Evolutionary conservation across 2,329 filamentous ascomycete species (phyloP).

Genomic region (Parastagonospora avenae): DNA sequence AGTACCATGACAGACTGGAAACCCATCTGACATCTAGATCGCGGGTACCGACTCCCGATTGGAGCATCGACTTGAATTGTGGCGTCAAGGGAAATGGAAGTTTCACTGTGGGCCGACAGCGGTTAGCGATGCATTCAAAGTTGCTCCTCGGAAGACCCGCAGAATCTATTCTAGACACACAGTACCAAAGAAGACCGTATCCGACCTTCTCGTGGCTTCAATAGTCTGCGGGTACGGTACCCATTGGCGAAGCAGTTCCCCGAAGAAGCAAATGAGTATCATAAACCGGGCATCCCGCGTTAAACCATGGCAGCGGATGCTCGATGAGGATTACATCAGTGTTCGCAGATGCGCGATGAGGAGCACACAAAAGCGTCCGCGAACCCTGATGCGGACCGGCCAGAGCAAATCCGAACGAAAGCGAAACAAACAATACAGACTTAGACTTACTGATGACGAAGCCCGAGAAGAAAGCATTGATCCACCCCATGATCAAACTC

Average conservation of each 20-base stretch:
- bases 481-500: constrained; percentile 99
- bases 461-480: constrained; percentile 97
- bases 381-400: background rate
- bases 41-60: constrained; percentile 92
- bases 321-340: no score
- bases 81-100: constrained; percentile 95
- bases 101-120: constrained; percentile 68
- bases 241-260: background rate
- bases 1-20: constrained; percentile 98
- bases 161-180: background rate
- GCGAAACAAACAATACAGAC: constrained; percentile 36
- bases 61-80: constrained; percentile 99
- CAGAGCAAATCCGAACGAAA: background rate
- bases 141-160: constrained; percentile 7
- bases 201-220: background rate
- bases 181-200: background rate
- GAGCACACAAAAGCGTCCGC: no score
- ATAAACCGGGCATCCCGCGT: no score
- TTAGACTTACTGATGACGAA: constrained; percentile 85
- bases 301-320: no score
- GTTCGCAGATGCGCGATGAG: no score
- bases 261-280: background rate
- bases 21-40: constrained; percentile 99
- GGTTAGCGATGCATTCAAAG: constrained; percentile 17
- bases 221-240: constrained; percentile 1